Conservation (phyloP, 768 basidiomycete species). For the Macrolepiota dolichaula region DNA sequence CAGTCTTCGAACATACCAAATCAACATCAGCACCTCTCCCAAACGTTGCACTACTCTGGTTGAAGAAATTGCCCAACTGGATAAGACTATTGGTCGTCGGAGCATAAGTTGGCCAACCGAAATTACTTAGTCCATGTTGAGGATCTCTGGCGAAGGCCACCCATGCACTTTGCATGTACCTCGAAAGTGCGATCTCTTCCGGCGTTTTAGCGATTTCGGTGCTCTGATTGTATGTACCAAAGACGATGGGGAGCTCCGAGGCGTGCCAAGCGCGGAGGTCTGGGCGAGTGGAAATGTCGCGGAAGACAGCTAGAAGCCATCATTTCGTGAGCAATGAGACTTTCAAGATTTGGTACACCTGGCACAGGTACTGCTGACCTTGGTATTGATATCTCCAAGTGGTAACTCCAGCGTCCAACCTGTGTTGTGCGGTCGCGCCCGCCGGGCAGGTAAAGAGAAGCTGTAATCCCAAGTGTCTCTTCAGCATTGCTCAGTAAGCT, state of each 20-base stretch:
- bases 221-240: slow-evolving; percentile 29
- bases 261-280: slow-evolving; percentile 34
- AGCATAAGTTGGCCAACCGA: slow-evolving; percentile 21
- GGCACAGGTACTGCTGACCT: slow-evolving; percentile 8
- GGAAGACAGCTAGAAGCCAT: slow-evolving; percentile 26
- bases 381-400: slow-evolving; percentile 28
- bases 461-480: slow-evolving; percentile 10
- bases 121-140: slow-evolving; percentile 20
- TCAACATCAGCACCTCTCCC: slow-evolving; percentile 3
- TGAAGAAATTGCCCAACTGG: slow-evolving; percentile 20
- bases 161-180: slow-evolving; percentile 35
- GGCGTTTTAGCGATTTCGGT: slow-evolving; percentile 19
- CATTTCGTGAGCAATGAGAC: not conserved
- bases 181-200: slow-evolving; percentile 28
- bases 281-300: slow-evolving; percentile 28
- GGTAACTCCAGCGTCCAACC: slow-evolving; percentile 24
- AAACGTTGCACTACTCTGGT: slow-evolving; percentile 14
- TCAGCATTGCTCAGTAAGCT: not conserved
- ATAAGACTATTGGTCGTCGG: slow-evolving; percentile 16
- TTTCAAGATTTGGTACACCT: not conserved
- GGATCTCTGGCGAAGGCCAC: slow-evolving; percentile 41
- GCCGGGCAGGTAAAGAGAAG: slow-evolving; percentile 28
- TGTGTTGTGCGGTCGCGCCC: slow-evolving; percentile 21
- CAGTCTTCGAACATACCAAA: slow-evolving; percentile 3
- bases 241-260: slow-evolving; percentile 35